These are phyloP conservation scores for Gynandropsis gynandra DNA, from an alignment of 345 rosid species.

Conservation along the genomic window DNA sequence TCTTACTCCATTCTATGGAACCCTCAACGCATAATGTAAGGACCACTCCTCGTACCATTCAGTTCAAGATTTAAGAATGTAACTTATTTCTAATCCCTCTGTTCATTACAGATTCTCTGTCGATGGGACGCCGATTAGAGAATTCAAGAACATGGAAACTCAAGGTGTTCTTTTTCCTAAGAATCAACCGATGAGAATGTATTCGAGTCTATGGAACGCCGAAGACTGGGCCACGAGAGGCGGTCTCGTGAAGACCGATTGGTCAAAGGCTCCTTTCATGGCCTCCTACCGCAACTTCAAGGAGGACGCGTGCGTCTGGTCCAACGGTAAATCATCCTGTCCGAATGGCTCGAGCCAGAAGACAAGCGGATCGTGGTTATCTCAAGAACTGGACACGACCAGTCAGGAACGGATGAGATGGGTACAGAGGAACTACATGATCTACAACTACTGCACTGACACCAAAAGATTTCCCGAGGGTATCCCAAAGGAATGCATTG, in stretches of 20 bases:
- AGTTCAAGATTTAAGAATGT: neutral
- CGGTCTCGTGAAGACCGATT: constrained; percentile 50
- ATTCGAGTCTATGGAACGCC: constrained; percentile 57
- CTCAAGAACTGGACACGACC: constrained; percentile 39
- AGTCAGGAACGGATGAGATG: constrained; percentile 42
- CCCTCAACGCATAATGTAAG: constrained; percentile 45
- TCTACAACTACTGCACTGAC: constrained; percentile 50
- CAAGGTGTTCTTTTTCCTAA: constrained; percentile 43
- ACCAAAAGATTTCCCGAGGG: constrained; percentile 46
- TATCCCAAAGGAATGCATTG: constrained; percentile 45
- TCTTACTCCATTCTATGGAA: constrained; percentile 56
- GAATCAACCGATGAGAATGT: constrained; percentile 46
- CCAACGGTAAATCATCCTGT: constrained; percentile 30
- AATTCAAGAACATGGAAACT: constrained; percentile 53
- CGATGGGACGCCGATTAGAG: constrained; percentile 52
- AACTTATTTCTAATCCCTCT: neutral
- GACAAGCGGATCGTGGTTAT: constrained; percentile 24
- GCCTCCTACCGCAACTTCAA: constrained; percentile 45
- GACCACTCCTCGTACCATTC: neutral
- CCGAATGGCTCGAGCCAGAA: constrained; percentile 16
- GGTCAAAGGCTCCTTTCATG: constrained; percentile 57
- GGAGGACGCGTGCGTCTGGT: constrained; percentile 44
- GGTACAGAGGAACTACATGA: constrained; percentile 54
- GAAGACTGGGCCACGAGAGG: constrained; percentile 66
- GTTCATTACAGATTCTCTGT: constrained; percentile 39